Conservation (phyloP, 2,329 filamentous ascomycete genomes). For the Talaromyces albobiverticillius region DNA sequence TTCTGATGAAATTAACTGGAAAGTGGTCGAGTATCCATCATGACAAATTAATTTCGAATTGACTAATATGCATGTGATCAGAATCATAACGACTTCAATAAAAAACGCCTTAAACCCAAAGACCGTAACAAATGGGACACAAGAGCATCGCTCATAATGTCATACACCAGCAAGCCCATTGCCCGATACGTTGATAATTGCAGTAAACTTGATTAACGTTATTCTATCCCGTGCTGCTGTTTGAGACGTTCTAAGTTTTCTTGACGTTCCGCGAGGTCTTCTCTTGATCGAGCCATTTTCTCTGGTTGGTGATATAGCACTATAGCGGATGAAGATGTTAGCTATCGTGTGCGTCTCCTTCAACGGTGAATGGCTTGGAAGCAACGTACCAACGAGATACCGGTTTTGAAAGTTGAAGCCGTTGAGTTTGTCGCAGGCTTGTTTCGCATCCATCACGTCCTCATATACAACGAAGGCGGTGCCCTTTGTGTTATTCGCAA, state of each 20-base stretch:
- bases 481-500: conserved; percentile 94
- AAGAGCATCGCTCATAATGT: not conserved
- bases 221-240: conserved; percentile 97
- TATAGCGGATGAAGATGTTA: conserved; percentile 11
- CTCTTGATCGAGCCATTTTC: conserved; percentile 81
- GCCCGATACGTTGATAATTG: conserved; percentile 6
- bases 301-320: conserved; percentile 76
- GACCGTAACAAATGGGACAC: conserved; percentile 19
- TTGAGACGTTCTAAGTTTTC: conserved; percentile 98
- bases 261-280: conserved; percentile 89
- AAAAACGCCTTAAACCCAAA: conserved; percentile 40
- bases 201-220: conserved; percentile 44
- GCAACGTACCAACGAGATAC: conserved; percentile 86
- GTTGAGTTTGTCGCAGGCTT: conserved; percentile 98
- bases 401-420: conserved; percentile 99
- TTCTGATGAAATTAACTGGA: too few species aligned
- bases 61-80: conserved; percentile 7
- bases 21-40: too few species aligned
- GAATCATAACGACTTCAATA: conserved; percentile 21
- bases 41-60: not conserved
- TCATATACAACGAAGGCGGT: conserved; percentile 99
- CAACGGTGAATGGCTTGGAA: too few species aligned
- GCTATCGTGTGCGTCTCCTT: not conserved
- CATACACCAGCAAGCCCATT: conserved; percentile 17
- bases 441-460: conserved; percentile 98